These are phyloP conservation scores for Venturia effusa DNA, from an alignment of 2,329 filamentous ascomycete genomes.

Conservation along the genomic window DNA sequence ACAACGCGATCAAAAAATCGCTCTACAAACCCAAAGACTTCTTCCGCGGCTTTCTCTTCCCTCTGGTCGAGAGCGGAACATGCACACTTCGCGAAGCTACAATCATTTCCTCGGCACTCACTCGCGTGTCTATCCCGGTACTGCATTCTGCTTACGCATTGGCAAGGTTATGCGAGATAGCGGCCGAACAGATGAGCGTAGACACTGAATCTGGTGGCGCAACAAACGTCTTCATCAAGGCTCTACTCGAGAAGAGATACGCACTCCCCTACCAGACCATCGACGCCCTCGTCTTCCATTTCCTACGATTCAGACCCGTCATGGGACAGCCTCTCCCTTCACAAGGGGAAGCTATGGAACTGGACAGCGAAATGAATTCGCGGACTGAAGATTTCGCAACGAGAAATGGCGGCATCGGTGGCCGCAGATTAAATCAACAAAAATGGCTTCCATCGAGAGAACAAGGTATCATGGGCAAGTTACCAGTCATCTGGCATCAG, in stretches of 20 bases:
- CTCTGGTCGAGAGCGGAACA: conserved; percentile 71
- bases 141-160: conserved; percentile 86
- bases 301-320: conserved; percentile 67
- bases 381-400: conserved; percentile 29
- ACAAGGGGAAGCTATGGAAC: conserved; percentile 14
- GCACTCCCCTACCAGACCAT: conserved; percentile 91
- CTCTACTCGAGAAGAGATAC: conserved; percentile 92
- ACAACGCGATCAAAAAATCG: conserved; percentile 84
- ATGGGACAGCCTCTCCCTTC: neutral
- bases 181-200: conserved; percentile 68
- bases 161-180: conserved; percentile 87
- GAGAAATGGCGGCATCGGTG: conserved; percentile 13
- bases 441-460: neutral
- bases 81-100: conserved; percentile 87
- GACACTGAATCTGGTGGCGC: conserved; percentile 80
- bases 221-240: conserved; percentile 90
- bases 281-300: conserved; percentile 92
- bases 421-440: conserved; percentile 21
- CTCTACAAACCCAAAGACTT: conserved; percentile 92
- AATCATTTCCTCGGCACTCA: conserved; percentile 79
- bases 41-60: conserved; percentile 94
- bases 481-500: conserved; percentile 96
- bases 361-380: conserved; percentile 40
- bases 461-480: conserved; percentile 43
- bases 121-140: conserved; percentile 77